Base-by-base conservation (phyloP, 2,329 filamentous ascomycete genomes). In the Sordariomycetes sp. region DNA sequence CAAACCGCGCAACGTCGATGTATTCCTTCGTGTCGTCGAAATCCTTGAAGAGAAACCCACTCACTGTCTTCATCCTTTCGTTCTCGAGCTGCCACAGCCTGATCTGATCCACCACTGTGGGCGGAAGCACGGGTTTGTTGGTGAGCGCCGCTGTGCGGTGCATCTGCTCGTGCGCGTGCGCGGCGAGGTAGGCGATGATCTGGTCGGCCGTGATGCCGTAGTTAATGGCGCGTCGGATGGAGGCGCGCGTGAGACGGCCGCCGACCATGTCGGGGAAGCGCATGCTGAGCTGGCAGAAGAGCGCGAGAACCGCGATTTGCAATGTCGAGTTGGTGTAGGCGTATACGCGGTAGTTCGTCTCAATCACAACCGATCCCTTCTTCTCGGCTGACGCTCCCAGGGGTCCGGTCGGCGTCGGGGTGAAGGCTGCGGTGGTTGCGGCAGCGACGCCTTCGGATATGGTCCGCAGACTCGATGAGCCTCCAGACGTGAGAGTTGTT, bases 331-430 rank as follows among this genome's bases (percentile, higher is more conserved):
- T 82, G 6, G 93, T 96, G 64, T 98, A 98, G 21, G 92, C 92
- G 63, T 98, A 98, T 46, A 98, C 65, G 18, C 92, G 84, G 64
- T 95, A 96, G 62, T 98, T 98, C 8, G 92, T 98, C 64, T 98
- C 92, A 45, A 98, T 76, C 49, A 98, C 88, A 52, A 98, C 86
- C 63, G 86, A 92, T 42, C 88, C 88, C 48, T 79, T 79, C 42
- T 67, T 59, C 14, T 71, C 64, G 34, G 58, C 49, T 19, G 36
- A 50, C 17, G 57, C 48, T 14, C 49, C 51, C 2, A 57, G 47
- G 17, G 58, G 59, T 15, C 56, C 43, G 27, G 53, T 18, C 50
- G 39, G 56, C 42, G 44, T 33, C 51, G 52, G 32, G 43, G 50
- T 30, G 48, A 42, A 59, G 41, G 51, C 58, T 3, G 68, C 55